Evolutionary conservation across 2,329 filamentous ascomycete genomes (phyloP).

Genomic region (Emergomyces orientalis): DNA sequence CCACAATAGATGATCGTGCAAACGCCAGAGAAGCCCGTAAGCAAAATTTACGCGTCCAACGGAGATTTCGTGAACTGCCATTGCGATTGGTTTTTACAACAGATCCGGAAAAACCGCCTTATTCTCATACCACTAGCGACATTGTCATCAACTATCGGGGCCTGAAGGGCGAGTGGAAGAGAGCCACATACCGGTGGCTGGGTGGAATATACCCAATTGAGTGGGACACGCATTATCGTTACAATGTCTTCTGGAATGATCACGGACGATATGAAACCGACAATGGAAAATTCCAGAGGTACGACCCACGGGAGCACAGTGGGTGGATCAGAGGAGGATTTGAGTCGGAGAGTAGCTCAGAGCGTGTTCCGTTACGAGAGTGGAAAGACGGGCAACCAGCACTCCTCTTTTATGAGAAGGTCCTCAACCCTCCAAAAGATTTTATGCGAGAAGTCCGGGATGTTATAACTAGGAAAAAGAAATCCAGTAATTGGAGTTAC

Average conservation of each 20-base stretch:
- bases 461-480: conserved; percentile 10
- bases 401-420: conserved; percentile 29
- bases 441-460: conserved; percentile 15
- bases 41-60: not conserved
- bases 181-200: conserved; percentile 30
- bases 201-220: conserved; percentile 28
- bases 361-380: conserved; percentile 22
- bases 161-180: conserved; percentile 9
- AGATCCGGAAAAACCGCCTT: conserved; percentile 11
- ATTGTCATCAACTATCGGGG: conserved; percentile 22
- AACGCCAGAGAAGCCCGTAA: not conserved
- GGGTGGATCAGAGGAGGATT: conserved; percentile 25
- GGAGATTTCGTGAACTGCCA: conserved; percentile 20
- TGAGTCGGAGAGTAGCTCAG: conserved; percentile 10
- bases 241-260: conserved; percentile 28
- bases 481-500: not conserved
- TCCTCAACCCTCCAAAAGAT: conserved; percentile 21
- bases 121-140: conserved; percentile 21
- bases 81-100: conserved; percentile 24
- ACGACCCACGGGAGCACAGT: conserved; percentile 22
- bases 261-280: conserved; percentile 21
- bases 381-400: conserved; percentile 19
- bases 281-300: conserved; percentile 20
- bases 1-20: not conserved
- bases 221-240: conserved; percentile 7